Evolutionary conservation across 768 basidiomycete genomes (phyloP), one percentile per base, ranked within the genome.

Genomic region (Harrya chromipes): DNA sequence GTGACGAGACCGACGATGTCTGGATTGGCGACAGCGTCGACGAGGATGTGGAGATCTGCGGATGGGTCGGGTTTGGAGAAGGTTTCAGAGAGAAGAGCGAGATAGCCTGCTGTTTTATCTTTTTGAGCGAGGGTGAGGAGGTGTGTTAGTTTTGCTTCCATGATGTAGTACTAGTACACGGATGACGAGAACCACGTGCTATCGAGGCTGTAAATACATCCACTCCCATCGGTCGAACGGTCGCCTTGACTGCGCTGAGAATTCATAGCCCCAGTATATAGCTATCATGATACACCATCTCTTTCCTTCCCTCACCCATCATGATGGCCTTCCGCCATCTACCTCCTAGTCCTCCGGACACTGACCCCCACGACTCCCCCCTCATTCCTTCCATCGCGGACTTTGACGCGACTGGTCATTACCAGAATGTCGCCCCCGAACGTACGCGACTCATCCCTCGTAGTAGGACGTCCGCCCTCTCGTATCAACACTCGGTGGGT

Each of bases 1-100:
- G 94, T 87, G 45, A 97, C 92, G 57, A 93, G 81, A 40, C 90
- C 87, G 43, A 85, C 81, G 52, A 72, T 76, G 57, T 92, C 90
- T 54, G 90, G 85, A 64, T 89, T 87, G 52, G 91, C 83, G 53
- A 90, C 86, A 57, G 84, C 80, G 60, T 91, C 83, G 50, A 94
- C 82, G 54, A 94, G 77, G 6, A 76, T 63, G 55, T 85, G 87
- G 20, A 94, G 69, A 66, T 89, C 84, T 31, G 65, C 58, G 13
- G 75, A 50, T 19, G 70, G 70, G 57, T 80, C 73, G 46, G 75
- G 57, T 41, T 78, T 73, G 8, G 83, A 65, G n/a, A 91, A 66
- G 43, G 85, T 75, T 40, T 84, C 80, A 29, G 81, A 76, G 44
- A 94, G 78, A 31, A 91, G 76, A 16, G 84, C 69, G 36, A 84